phyloP scores from a whole-genome alignment of 2,329 filamentous ascomycete genomes.

The Fusarium tanahbumbuense region DNA sequence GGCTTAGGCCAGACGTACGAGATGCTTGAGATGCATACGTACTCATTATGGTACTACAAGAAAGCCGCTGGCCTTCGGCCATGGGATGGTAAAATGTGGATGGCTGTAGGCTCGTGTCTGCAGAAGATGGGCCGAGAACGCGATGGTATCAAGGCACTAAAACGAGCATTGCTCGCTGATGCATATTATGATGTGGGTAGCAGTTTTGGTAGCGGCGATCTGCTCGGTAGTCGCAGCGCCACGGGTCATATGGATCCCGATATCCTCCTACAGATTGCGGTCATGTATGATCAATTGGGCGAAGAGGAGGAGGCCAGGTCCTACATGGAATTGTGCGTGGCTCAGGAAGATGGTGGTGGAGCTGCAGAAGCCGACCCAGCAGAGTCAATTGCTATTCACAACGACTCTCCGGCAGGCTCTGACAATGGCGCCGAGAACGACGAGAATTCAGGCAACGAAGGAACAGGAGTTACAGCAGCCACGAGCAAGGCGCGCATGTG shows the following conservation, averaged over 20 bases:
- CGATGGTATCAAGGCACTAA: slow-evolving; percentile 96
- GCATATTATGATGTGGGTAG: slow-evolving; percentile 81
- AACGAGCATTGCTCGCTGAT: slow-evolving; percentile 88
- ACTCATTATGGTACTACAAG: slow-evolving; percentile 97
- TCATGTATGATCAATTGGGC: slow-evolving; percentile 84
- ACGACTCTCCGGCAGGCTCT: slow-evolving; percentile 60
- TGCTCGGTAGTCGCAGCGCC: slow-evolving; percentile 62
- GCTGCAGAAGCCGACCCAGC: slow-evolving; percentile 56
- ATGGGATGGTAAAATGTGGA: slow-evolving; percentile 99
- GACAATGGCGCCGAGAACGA: slow-evolving; percentile 53
- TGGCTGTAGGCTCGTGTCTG: slow-evolving; percentile 91
- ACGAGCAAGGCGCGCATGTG: slow-evolving; percentile 94
- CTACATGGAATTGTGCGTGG: slow-evolving; percentile 96
- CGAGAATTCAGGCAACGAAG: slow-evolving; percentile 56
- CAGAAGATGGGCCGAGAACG: slow-evolving; percentile 86
- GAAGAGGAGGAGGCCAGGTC: slow-evolving; percentile 84
- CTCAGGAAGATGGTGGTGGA: slow-evolving; percentile 83
- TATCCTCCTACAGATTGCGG: slow-evolving; percentile 88
- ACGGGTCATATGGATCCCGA: slow-evolving; percentile 83
- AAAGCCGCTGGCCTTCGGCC: slow-evolving; percentile 92
- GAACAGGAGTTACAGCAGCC: slow-evolving; percentile 88
- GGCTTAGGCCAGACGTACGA: slow-evolving; percentile 97
- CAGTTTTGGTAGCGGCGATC: slow-evolving; percentile 61
- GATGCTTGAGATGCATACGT: slow-evolving; percentile 97
- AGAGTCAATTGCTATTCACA: slow-evolving; percentile 66